Evolutionary conservation across 208 protist species (phyloP).

Genomic region (Phytomonas francai): DNA sequence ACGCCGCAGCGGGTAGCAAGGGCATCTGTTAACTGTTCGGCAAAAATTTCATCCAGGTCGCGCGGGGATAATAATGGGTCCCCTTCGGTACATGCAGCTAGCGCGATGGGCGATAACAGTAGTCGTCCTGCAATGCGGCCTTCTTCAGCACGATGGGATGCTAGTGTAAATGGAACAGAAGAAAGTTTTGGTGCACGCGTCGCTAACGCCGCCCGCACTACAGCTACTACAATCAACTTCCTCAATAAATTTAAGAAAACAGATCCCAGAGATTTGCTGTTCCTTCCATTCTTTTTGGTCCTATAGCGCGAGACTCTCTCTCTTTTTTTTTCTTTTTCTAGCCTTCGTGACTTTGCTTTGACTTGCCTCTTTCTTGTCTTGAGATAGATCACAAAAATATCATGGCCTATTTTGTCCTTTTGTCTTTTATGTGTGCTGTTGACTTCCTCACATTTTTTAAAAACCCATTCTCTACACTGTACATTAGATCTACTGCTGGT

Average conservation of each 20-base stretch:
- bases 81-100: too few species aligned
- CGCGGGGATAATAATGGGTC: too few species aligned
- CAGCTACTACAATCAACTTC: constrained; percentile 64
- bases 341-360: not conserved
- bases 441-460: constrained; percentile 2
- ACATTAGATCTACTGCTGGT: not conserved
- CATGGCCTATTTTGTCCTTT: not conserved
- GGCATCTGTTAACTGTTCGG: too few species aligned
- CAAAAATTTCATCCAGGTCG: too few species aligned
- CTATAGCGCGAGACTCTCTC: not conserved
- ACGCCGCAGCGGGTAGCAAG: not conserved
- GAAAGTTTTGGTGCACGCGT: constrained; percentile 47
- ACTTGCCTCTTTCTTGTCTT: too few species aligned
- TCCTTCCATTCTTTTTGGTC: constrained; percentile 1
- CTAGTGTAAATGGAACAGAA: constrained; percentile 15
- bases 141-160: not conserved
- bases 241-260: constrained; percentile 63
- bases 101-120: too few species aligned
- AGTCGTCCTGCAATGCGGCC: not conserved
- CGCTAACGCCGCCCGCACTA: constrained; percentile 42
- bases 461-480: not conserved
- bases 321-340: constrained; percentile 6
- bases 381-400: not conserved
- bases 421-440: constrained; percentile 1
- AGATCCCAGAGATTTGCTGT: constrained; percentile 7